These are phyloP conservation scores for Neophaeococcomyces mojaviensis DNA, from an alignment of 2,329 filamentous ascomycete species.

Conservation along the genomic window DNA sequence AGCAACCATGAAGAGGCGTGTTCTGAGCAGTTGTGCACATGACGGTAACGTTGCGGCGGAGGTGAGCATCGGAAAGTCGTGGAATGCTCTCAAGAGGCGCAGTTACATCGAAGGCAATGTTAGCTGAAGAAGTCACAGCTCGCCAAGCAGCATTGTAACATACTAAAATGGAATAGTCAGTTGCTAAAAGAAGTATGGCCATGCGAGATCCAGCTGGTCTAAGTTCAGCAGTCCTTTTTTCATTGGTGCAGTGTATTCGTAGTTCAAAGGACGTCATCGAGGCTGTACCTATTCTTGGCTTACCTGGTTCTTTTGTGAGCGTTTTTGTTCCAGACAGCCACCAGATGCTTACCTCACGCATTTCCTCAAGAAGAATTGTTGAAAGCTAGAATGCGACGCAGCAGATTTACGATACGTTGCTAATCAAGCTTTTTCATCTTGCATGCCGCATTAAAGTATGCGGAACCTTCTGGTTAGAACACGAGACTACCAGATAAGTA, in stretches of 20 bases:
- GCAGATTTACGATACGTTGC: neutral
- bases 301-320: neutral
- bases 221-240: no score
- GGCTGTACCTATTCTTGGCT: constrained; percentile 1
- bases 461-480: no score
- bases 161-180: neutral
- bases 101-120: neutral
- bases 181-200: neutral
- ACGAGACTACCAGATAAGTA: no score
- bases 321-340: neutral
- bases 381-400: neutral
- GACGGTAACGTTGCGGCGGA: constrained; percentile 2
- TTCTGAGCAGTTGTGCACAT: neutral
- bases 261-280: constrained; percentile 2
- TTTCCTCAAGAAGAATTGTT: neutral
- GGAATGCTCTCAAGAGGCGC: neutral
- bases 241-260: no score
- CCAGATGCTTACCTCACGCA: neutral
- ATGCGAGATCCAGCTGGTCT: no score
- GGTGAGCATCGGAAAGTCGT: neutral
- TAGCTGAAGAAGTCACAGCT: neutral
- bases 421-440: no score
- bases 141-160: neutral
- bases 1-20: neutral
- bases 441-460: no score